Base-by-base conservation (phyloP, 176 grass and related monocot genomes). In the Oryza brachyantha region DNA sequence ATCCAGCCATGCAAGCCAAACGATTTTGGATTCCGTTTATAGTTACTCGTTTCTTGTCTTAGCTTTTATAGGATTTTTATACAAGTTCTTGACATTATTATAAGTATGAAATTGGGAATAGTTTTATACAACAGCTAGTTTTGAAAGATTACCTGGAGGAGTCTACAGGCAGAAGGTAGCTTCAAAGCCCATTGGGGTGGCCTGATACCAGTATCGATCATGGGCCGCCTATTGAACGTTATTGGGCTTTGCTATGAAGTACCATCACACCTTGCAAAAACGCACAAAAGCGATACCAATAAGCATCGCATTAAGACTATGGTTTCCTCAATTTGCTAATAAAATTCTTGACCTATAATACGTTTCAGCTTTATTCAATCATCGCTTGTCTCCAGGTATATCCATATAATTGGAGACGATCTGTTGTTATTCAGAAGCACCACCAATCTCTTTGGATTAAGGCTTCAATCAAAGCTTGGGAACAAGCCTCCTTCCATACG, bases 391-490 rank as follows among this genome's bases (percentile, higher is more conserved):
- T 48, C 52, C 12, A 60, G n/a, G n/a, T 38, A 28, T 10, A 67
- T 32, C 38, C 65, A 10, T 59, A 24, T 2, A 19, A 36, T 32
- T 25, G 37, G 13, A 36, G 29, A 38, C 29, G 36, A 67, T 21
- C 25, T 63, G 66, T 72, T 34, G 55, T 17, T 68, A 22, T 64
- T 2, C 31, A 2, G 31, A 32, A 4, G 31, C 31, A 32, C 4
- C 31, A 4, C 48, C 32, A 12, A 35, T 68, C 48, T 17, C 76
- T 75, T 37, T n/a, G n/a, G 32, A 52, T 11, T 5, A 14, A 21
- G 48, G 17, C 34, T 68, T 69, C 57, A 45, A 78, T 87, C 82
- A 99, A 61, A 99, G 85, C 76, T 91, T 99, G 21, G 96, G 70
- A 65, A 79, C 79, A 57, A 85, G 81, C 78, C 31, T 75, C 25